These are phyloP conservation scores for Sphagnum contortum DNA, from an alignment of 225 moss, liverwort and hornwort genomes.

Conservation along the genomic window DNA sequence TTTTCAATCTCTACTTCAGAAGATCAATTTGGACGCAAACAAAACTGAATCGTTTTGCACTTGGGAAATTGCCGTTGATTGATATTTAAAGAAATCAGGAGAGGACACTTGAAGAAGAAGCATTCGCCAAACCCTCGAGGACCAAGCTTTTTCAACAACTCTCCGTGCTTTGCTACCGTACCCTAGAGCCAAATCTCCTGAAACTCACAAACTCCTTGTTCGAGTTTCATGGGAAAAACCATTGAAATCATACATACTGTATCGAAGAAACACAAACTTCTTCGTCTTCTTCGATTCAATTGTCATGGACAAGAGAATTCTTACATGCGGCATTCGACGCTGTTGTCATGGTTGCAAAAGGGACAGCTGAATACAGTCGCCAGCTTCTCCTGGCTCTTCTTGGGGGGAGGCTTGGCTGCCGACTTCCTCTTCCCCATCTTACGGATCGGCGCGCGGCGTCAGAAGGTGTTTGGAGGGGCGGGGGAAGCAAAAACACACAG, in stretches of 20 bases:
- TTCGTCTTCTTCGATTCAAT: background rate
- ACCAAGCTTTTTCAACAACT: too few species aligned
- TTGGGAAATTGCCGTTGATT: background rate
- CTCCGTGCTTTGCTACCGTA: too few species aligned
- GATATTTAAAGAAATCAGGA: background rate
- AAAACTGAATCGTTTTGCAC: background rate
- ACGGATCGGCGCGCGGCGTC: too few species aligned
- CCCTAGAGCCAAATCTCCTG: background rate
- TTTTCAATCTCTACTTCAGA: constrained; percentile 1
- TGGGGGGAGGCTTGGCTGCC: constrained; percentile 64
- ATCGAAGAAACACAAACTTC: background rate
- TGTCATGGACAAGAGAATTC: constrained; percentile 2
- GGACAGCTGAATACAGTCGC: constrained; percentile 78
- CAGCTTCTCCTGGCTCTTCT: constrained; percentile 67
- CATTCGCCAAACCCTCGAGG: too few species aligned
- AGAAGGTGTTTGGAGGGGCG: too few species aligned
- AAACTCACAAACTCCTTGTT: background rate
- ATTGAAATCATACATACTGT: too few species aligned
- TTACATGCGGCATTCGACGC: constrained; percentile 75
- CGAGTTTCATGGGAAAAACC: too few species aligned
- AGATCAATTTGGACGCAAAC: background rate
- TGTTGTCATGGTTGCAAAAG: constrained; percentile 86
- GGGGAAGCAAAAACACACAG: too few species aligned
- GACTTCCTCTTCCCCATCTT: constrained; percentile 78
- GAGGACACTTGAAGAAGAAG: background rate